These are phyloP conservation scores for Chiua virens DNA, from an alignment of 768 basidiomycete genomes.

Conservation along the genomic window DNA sequence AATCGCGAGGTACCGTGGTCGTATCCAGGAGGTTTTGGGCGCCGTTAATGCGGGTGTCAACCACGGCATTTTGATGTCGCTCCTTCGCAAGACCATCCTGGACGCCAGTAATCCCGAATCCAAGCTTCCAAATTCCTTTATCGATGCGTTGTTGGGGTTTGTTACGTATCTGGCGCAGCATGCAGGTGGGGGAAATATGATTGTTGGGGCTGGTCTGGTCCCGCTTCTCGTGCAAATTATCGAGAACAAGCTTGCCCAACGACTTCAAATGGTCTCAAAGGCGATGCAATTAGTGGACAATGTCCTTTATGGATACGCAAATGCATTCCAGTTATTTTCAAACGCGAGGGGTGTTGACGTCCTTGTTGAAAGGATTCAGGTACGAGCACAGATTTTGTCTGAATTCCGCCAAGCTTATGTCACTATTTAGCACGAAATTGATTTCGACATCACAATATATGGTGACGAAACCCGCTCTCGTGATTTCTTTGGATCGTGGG, in stretches of 20 bases:
- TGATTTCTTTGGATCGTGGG: conserved; percentile 53
- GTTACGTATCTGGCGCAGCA: conserved; percentile 86
- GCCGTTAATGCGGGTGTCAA: conserved; percentile 95
- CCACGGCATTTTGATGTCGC: conserved; percentile 90
- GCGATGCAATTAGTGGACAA: conserved; percentile 92
- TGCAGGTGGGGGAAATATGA: conserved; percentile 85
- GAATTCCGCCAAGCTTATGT: conserved; percentile 9
- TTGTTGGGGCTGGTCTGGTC: conserved; percentile 91
- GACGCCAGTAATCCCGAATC: conserved; percentile 70
- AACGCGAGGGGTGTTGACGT: conserved; percentile 80
- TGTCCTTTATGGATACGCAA: conserved; percentile 85
- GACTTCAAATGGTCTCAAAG: conserved; percentile 80
- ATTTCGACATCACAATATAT: conserved; percentile 60
- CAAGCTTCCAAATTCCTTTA: conserved; percentile 66
- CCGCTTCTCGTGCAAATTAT: conserved; percentile 88
- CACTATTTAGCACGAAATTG: conserved; percentile 59
- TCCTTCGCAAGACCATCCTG: conserved; percentile 77
- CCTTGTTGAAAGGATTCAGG: conserved; percentile 86
- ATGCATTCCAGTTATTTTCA: conserved; percentile 86
- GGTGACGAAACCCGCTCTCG: conserved; percentile 42
- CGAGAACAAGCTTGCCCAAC: conserved; percentile 68
- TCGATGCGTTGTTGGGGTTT: conserved; percentile 84
- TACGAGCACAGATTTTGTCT: conserved; percentile 33
- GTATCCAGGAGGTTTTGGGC: conserved; percentile 82
- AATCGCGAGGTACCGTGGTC: conserved; percentile 78